phyloP scores from a whole-genome alignment of 1,284 basidiomycete species.

The Sporisorium exsertum region DNA sequence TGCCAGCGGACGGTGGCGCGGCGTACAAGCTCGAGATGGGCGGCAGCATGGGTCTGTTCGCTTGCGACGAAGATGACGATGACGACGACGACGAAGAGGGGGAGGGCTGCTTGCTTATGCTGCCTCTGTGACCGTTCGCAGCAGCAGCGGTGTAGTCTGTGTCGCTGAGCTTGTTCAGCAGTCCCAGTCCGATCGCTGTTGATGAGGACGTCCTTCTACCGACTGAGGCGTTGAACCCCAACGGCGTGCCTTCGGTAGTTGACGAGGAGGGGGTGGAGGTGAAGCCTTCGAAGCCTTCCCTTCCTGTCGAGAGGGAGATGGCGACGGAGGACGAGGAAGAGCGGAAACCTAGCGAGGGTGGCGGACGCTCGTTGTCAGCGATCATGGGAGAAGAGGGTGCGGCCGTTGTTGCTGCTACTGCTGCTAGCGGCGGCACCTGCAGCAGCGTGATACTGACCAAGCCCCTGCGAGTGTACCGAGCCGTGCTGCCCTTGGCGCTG shows the following conservation, averaged over 20 bases:
- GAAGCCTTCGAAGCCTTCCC: slow-evolving; percentile 12
- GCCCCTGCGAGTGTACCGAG: background rate
- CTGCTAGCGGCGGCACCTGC: background rate
- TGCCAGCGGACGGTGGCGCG: background rate
- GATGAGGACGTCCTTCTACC: background rate
- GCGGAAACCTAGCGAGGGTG: slow-evolving; percentile 29
- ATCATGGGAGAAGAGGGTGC: slow-evolving; percentile 14
- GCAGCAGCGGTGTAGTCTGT: background rate
- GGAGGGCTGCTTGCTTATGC: slow-evolving; percentile 1
- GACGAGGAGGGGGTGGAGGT: slow-evolving; percentile 17
- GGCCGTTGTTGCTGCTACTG: background rate
- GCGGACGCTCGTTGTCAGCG: slow-evolving; percentile 2
- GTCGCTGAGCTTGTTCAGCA: background rate
- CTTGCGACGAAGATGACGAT: slow-evolving; percentile 1
- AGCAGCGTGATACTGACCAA: background rate
- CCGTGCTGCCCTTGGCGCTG: background rate
- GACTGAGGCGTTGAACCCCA: background rate
- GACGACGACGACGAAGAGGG: background rate
- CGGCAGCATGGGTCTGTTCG: slow-evolving; percentile 14
- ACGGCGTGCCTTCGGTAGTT: slow-evolving; percentile 15
- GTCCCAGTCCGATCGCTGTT: background rate
- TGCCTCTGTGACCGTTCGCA: background rate
- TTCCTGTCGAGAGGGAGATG: slow-evolving; percentile 17
- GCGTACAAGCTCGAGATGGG: slow-evolving; percentile 26
- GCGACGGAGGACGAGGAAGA: slow-evolving; percentile 32